Conservation (phyloP, 2,329 filamentous ascomycete species). For the Ophioceras dolichostomum region DNA sequence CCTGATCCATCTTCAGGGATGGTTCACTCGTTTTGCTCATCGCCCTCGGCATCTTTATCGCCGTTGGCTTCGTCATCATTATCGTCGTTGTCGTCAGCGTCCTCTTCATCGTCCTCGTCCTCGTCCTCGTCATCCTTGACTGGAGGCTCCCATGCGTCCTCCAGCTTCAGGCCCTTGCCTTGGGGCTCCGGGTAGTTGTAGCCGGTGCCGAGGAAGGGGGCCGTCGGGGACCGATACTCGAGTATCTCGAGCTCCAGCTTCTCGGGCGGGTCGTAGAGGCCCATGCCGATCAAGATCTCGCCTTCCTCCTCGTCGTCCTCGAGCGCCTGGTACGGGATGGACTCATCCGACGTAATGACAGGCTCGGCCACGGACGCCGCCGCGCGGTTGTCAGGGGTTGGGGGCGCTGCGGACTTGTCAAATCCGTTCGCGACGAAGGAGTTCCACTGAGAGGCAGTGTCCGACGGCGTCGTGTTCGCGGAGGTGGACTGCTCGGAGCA, state of each 20-base stretch:
- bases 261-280: conserved; percentile 64
- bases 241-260: conserved; percentile 37
- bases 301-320: conserved; percentile 42
- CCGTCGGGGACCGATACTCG: conserved; percentile 41
- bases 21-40: too few species aligned
- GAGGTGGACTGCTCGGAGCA: not conserved
- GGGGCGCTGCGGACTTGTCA: conserved; percentile 33
- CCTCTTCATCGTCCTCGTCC: conserved; percentile 32
- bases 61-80: not conserved
- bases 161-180: conserved; percentile 68
- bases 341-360: conserved; percentile 23
- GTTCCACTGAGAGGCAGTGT: conserved; percentile 5
- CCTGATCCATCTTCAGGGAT: too few species aligned
- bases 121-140: conserved; percentile 47
- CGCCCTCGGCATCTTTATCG: not conserved
- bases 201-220: conserved; percentile 38
- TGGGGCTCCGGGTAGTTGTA: conserved; percentile 31
- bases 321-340: conserved; percentile 33
- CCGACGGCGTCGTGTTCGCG: not conserved
- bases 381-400: conserved; percentile 47
- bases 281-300: conserved; percentile 71
- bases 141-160: conserved; percentile 67
- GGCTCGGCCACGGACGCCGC: conserved; percentile 23
- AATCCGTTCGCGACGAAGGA: conserved; percentile 9
- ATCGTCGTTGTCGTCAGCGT: conserved; percentile 20